Base-by-base conservation (phyloP, 345 rosid genomes). In the Camelina hispida region DNA sequence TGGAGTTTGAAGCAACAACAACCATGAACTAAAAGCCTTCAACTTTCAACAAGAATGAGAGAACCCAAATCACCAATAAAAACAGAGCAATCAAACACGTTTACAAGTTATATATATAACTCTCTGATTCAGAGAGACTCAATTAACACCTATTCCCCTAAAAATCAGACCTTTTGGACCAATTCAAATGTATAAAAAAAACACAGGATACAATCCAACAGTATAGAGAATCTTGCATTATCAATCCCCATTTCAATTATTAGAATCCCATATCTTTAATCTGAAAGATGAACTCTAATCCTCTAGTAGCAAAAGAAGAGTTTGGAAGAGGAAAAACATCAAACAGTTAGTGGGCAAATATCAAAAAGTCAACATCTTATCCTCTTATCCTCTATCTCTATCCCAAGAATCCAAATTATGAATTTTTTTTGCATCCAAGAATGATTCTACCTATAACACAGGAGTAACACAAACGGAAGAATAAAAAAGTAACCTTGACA, bases 401-500 rank as follows among this genome's bases (percentile, higher is more conserved):
- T 42, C 52, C 23, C 54, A 2, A 43, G 66, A 47, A 61, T 67
- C 52, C 50, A 23, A 57, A 57, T 1, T 43, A 13, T 9, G 74
- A 68, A 61, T 67, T 25, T 25, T n/a, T 25, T 46, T 9, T 40
- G 50, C 37, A 68, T 52, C 68, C 11, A 71, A 62, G 28, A 44
- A 54, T 52, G 30, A 72, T 32, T 22, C 14, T 38, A 34, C 38
- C 9, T 51, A 44, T 15, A 44, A 48, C 35, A n/a, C n/a, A n/a
- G n/a, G n/a, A n/a, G n/a, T n/a, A n/a, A n/a, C n/a, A 25, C 30
- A 25, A 25, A 25, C 4, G 30, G 30, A 25, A 25, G 5, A 4
- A 25, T 25, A 25, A 25, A 25, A 3, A 25, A 25, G 4, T 25
- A 25, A 34, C 99, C 91, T 81, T 81, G 3, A 74, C 91, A 20